Evolutionary conservation across 768 basidiomycete genomes (phyloP).

Genomic region (Rubroboletus satanas): DNA sequence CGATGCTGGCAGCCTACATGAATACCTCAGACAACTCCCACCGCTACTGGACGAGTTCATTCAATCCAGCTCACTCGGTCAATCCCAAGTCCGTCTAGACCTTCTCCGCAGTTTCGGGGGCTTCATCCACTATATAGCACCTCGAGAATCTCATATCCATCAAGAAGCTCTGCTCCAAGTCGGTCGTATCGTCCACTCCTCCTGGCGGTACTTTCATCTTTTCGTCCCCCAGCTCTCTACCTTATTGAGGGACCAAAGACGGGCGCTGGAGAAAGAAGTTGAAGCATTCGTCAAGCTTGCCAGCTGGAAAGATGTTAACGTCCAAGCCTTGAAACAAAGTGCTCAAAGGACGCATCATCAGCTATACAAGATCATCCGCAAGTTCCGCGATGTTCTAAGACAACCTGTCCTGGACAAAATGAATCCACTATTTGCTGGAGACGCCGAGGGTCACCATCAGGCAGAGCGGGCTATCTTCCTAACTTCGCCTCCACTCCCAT

Average conservation of each 20-base stretch:
- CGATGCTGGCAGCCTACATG: conserved; percentile 34
- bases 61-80: conserved; percentile 72
- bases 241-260: conserved; percentile 54
- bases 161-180: conserved; percentile 44
- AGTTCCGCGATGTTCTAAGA: conserved; percentile 86
- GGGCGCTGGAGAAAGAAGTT: conserved; percentile 72
- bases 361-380: conserved; percentile 84
- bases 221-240: conserved; percentile 47
- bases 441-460: conserved; percentile 30
- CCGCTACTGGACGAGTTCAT: conserved; percentile 82
- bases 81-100: conserved; percentile 64
- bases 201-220: conserved; percentile 60
- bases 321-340: conserved; percentile 88
- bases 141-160: conserved; percentile 29
- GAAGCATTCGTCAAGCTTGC: conserved; percentile 87
- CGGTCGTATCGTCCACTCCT: conserved; percentile 55
- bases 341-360: conserved; percentile 88
- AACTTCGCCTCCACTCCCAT: background rate
- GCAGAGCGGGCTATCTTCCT: conserved; percentile 11
- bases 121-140: conserved; percentile 41
- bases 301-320: conserved; percentile 97
- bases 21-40: conserved; percentile 63
- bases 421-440: conserved; percentile 33
- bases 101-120: conserved; percentile 65
- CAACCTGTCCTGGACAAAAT: conserved; percentile 56